Evolutionary conservation across 176 grass and related monocot species (phyloP).

Genomic region (Echinochloa phyllopogon): DNA sequence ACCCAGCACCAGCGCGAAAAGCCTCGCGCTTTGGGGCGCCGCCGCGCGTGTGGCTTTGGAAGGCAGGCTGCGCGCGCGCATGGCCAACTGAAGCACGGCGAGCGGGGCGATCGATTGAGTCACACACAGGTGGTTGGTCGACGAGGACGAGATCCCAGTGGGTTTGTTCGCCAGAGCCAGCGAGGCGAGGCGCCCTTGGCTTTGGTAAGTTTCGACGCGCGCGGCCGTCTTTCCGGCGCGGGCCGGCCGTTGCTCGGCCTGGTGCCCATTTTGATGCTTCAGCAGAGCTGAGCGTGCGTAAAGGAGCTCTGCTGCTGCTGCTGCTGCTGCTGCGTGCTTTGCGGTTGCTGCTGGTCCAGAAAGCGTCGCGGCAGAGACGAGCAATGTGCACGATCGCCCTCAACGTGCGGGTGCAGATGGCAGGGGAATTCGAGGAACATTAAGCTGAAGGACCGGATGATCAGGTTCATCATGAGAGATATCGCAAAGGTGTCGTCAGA

Average conservation of each 20-base stretch:
- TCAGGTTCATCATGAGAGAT: neutral
- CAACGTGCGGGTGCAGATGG: neutral
- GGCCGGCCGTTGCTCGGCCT: neutral
- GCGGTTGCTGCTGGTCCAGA: neutral
- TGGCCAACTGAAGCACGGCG: slow-evolving; percentile 28
- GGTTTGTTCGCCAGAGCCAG: neutral
- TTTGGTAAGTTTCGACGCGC: slow-evolving; percentile 53
- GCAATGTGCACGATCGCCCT: neutral
- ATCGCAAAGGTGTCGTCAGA: neutral
- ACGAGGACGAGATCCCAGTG: neutral
- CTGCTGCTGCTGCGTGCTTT: neutral
- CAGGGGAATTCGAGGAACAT: neutral
- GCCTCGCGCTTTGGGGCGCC: neutral
- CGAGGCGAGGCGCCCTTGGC: neutral
- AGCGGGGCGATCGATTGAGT: neutral
- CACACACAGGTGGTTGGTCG: neutral
- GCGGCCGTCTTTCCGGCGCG: neutral
- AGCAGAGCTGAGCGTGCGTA: neutral
- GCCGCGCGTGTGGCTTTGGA: slow-evolving; percentile 13
- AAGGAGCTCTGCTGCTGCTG: neutral
- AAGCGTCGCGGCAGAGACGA: neutral
- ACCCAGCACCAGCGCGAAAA: neutral
- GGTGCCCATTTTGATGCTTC: slow-evolving; percentile 3
- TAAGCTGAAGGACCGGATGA: neutral
- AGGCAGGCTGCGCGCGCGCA: neutral